Percentiles rank a stretch among this genome's conserved stretches.
These are phyloP conservation scores for Eudorina sp. DNA, from an alignment of 139 green algal species.

Conservation along the genomic window DNA sequence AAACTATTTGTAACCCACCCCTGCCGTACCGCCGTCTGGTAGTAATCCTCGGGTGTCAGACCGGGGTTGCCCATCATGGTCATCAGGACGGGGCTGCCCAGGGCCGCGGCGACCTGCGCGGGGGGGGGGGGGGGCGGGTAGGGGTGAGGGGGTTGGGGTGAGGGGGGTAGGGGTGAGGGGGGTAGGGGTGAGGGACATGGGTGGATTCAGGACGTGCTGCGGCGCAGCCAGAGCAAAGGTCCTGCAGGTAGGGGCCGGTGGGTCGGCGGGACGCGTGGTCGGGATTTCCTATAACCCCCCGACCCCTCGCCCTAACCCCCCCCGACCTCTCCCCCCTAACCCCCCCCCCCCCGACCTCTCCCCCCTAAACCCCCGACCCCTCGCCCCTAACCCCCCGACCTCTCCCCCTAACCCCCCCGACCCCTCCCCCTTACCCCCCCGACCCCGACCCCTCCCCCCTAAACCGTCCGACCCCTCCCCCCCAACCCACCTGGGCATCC, in stretches of 20 bases:
- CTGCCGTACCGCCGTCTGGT: conserved; percentile 28
- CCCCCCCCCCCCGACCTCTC: background rate
- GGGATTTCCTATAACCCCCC: background rate
- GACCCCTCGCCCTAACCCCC: no score
- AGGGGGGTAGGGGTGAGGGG: no score
- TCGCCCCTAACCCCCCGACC: background rate
- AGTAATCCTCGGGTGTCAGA: conserved; percentile 36
- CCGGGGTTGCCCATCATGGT: conserved; percentile 50
- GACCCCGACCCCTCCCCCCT: background rate
- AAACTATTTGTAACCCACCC: background rate
- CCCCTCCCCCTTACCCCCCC: background rate
- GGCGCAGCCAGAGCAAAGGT: no score
- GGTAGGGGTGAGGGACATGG: no score
- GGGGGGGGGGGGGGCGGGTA: background rate
- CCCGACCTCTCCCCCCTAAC: no score
- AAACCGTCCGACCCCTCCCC: background rate
- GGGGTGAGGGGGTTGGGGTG: background rate
- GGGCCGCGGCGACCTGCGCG: conserved; percentile 35
- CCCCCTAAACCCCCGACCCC: background rate
- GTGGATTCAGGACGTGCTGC: no score
- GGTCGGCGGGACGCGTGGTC: no score
- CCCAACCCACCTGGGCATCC: conserved; percentile 27
- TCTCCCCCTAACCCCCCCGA: background rate
- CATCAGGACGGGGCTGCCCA: conserved; percentile 75
- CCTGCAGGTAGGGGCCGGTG: no score